Percentiles rank a stretch among this genome's conserved stretches.
Conservation (phyloP, 78 protist genomes). For the Pigoraptor vietnamica region DNA sequence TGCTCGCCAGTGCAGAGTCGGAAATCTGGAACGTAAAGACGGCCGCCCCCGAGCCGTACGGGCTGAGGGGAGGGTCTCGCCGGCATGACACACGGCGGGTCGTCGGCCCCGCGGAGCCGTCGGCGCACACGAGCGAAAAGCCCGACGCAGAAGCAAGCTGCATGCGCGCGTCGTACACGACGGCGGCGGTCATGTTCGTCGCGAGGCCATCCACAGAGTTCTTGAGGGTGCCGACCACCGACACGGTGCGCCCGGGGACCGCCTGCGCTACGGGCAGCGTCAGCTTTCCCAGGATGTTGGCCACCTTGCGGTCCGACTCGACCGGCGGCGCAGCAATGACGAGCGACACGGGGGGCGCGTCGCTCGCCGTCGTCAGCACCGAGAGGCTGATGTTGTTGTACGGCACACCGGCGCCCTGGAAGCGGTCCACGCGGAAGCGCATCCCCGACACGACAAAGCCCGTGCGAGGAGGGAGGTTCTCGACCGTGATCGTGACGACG, state of each 20-base stretch:
- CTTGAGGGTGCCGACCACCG: background rate
- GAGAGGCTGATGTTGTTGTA: background rate
- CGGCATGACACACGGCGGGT: background rate
- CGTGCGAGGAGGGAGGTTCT: background rate
- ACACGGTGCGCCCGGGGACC: background rate
- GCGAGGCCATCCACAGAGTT: background rate
- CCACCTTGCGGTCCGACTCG: background rate
- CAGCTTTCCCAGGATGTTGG: background rate
- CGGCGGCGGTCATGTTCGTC: background rate
- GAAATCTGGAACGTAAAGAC: background rate
- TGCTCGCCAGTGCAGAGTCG: background rate
- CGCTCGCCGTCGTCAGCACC: background rate
- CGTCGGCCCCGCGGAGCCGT: background rate
- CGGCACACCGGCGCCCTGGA: background rate
- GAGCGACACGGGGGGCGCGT: background rate
- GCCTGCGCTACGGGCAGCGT: background rate
- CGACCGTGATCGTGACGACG: background rate
- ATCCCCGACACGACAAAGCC: background rate
- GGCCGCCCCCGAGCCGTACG: background rate
- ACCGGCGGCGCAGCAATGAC: background rate
- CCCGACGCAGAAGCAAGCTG: background rate
- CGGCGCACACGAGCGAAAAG: background rate
- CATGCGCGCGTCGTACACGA: background rate
- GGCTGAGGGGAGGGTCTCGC: background rate
- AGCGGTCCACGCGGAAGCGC: background rate